Evolutionary conservation across 2,329 filamentous ascomycete species (phyloP), one percentile per base, ranked within the genome.

Genomic region (Xylariomycetidae sp.): DNA sequence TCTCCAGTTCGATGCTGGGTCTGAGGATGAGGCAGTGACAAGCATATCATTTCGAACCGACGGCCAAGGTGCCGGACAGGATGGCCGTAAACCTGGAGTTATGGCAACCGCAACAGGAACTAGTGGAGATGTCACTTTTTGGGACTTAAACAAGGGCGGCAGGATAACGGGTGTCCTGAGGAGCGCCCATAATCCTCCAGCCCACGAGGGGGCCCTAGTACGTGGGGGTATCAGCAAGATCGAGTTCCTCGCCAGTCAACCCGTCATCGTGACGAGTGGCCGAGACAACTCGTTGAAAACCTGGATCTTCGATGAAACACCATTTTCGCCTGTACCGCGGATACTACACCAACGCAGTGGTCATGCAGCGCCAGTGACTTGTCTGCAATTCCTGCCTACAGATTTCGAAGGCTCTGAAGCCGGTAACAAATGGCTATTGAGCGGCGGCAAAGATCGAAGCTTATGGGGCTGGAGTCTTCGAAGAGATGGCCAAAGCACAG

Each of bases 381-480:
- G 78, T 33, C 71, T 98, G 18, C 74, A 82, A 39, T 98, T 97
- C 61, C 63, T 97, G 16, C 90, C 90, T 1, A 80, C 88, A 0
- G 82, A 88, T 46, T 90, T 92, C 25, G 90, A 97, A 50, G 90
- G 89, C 12, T 80, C 88, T 6, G 90, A 96, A 48, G 80, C 82
- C 27, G 80, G 80, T 28, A 92, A 90, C 37, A 97, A 97, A 62
- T 97, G 90, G 90, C 68, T 97, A 6, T 69, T 98, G 35, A 96
- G 88, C 51, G 87, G 86, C 46, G 89, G 88, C 38, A 77, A 80
- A 50, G 94, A 98, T 54, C 78, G 88, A 45, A 96, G 88, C 59
- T 69, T 98, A 3, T 97, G 92, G 90, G 90, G 86, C 2, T 95
- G 94, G 80, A 97, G 89, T 71, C 66, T 98, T 57, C 84, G 92